phyloP scores from a whole-genome alignment of 1,284 basidiomycete species.

The Phaffia rhodozyma region DNA sequence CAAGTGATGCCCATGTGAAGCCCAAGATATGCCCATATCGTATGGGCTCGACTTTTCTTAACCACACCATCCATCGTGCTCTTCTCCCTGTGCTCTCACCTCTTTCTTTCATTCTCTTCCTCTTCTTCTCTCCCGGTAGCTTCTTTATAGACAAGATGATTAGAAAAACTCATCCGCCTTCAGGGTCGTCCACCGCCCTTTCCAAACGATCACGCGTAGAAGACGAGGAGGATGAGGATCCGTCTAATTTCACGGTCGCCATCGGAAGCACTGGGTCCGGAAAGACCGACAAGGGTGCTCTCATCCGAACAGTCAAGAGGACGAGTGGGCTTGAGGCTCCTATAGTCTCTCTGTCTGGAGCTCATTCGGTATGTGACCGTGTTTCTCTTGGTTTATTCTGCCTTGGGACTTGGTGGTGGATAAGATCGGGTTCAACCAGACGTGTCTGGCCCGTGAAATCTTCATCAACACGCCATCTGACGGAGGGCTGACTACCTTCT shows the following conservation, averaged over 20 bases:
- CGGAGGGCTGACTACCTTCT: slow-evolving; percentile 8
- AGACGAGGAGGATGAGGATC: slow-evolving; percentile 26
- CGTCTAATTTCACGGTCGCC: slow-evolving; percentile 18
- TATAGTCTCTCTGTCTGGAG: slow-evolving; percentile 15
- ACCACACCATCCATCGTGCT: background rate
- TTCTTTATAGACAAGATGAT: slow-evolving; percentile 26
- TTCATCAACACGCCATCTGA: slow-evolving; percentile 20
- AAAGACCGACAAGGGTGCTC: slow-evolving; percentile 12
- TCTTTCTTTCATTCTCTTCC: background rate
- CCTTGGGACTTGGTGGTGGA: too few species aligned
- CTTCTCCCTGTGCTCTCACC: background rate
- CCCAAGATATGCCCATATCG: too few species aligned
- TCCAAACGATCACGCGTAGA: slow-evolving; percentile 36
- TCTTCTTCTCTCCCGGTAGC: background rate
- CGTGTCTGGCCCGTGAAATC: slow-evolving; percentile 30
- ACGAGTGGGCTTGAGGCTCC: slow-evolving; percentile 16
- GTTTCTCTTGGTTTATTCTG: slow-evolving; percentile 15
- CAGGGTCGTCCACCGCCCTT: slow-evolving; percentile 24
- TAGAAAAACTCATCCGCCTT: slow-evolving; percentile 31
- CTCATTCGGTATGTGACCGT: slow-evolving; percentile 9
- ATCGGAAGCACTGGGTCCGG: slow-evolving; percentile 15
- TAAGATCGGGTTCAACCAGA: too few species aligned
- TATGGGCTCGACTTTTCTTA: background rate
- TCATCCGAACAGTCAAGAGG: slow-evolving; percentile 25
- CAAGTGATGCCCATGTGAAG: too few species aligned